Evolutionary conservation across 805 yeast species (phyloP), one percentile per base, ranked within the genome.

Genomic region (Candida boleticola): DNA sequence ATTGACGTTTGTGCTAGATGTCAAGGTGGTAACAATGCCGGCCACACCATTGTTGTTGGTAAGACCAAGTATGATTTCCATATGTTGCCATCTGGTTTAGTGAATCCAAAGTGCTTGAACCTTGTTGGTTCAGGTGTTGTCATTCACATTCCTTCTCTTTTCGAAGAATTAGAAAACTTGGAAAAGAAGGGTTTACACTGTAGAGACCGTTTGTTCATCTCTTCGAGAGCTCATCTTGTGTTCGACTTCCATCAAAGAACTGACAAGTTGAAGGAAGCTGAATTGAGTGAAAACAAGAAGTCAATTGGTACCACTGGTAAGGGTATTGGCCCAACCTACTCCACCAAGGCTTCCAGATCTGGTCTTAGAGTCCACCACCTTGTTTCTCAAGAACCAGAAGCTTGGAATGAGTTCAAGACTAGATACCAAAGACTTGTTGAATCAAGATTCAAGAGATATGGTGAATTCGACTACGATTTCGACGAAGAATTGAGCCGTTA

Each of bases 21-120:
- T 70, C 90, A 85, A 63, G 99, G 99, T 67, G 99, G 99, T 60
- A 93, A 93, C 75, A 93, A 93, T 63, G 99, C 99, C 22, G 99
- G 99, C 27, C 99, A 93, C 66, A 93, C 99, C 34, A 93, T 93
- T 58, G 97, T 93, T 37, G 99, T 89, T 39, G 82, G 82, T 46
- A 84, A 82, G 36, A 77, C 76, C 57, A 92, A 89, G 68, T 93
- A 90, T 63, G 99, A 93, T 65, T 93, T 93, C 84, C 99, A 93
- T 71, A 92, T 93, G 96, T 79, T 93, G 49, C 99, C 99, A 16
- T 88, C 97, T 7, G 99, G 99, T n/a, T 78, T 93, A 50, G 95
- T 93, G 46, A 93, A 93, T 64, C 89, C 93, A 47, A 84, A 85
- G 44, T 93, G 99, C 71, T 69, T 75, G 55, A 93, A 93, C 69